A percentile compares a stretch with the other conserved stretches of the same genome.
Evolutionary conservation across 2,329 filamentous ascomycete species (phyloP).

Genomic region (Thermomyces lanuginosus): DNA sequence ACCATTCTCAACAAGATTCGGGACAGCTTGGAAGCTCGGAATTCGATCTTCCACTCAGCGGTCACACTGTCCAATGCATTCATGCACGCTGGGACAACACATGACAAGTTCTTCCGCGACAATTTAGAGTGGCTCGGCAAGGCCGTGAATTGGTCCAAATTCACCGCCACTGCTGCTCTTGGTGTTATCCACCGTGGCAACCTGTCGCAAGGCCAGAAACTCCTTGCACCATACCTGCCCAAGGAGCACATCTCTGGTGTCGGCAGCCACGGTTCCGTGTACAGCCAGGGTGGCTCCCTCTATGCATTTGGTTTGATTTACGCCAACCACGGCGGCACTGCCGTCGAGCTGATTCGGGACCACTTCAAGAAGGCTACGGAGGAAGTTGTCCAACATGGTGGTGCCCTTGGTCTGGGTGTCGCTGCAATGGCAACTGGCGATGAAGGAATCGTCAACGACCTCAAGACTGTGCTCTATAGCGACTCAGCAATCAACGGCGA

Average conservation of each 20-base stretch:
- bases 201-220: slow-evolving; percentile 77
- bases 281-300: slow-evolving; percentile 87
- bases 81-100: slow-evolving; percentile 97
- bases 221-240: slow-evolving; percentile 87
- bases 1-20: slow-evolving; percentile 91
- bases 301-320: slow-evolving; percentile 95
- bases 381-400: slow-evolving; percentile 93
- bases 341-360: slow-evolving; percentile 36
- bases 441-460: slow-evolving; percentile 75
- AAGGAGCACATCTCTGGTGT: slow-evolving; percentile 45
- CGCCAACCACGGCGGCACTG: slow-evolving; percentile 88
- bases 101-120: slow-evolving; percentile 96
- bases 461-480: slow-evolving; percentile 74
- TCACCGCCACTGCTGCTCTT: slow-evolving; percentile 87
- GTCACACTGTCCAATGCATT: slow-evolving; percentile 97
- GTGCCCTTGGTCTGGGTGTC: slow-evolving; percentile 84
- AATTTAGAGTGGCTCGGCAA: slow-evolving; percentile 97
- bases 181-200: slow-evolving; percentile 96
- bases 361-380: slow-evolving; percentile 34
- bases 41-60: slow-evolving; percentile 95
- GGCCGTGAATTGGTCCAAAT: slow-evolving; percentile 98
- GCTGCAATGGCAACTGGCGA: slow-evolving; percentile 95
- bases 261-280: slow-evolving; percentile 67
- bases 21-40: slow-evolving; percentile 85
- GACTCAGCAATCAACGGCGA: slow-evolving; percentile 96